Evolutionary conservation across 2,329 filamentous ascomycete genomes (phyloP), one percentile per base, ranked within the genome.

Genomic region (Clonostachys sp.): DNA sequence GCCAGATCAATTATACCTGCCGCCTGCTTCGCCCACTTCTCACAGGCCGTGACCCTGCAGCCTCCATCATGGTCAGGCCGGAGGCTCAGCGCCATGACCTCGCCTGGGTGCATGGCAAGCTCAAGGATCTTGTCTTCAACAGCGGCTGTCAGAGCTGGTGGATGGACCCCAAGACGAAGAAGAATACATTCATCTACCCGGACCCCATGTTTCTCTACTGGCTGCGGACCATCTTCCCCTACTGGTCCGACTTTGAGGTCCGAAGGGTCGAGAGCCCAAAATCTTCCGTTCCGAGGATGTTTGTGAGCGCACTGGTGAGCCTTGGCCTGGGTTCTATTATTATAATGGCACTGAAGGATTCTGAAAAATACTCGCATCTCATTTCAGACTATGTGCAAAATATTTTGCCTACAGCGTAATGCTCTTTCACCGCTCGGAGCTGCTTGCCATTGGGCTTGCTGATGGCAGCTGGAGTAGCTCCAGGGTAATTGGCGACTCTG

Each of bases 111-210:
- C 71, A 78, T 44, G 42, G 53, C 1, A 64, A 66, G 45, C 66
- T 69, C 0, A 69, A 62, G 42, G 61, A 61, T 35, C 55, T 77
- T 1, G 75, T 79, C 1, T 80, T 72, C 72, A 58, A 65, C 0
- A 68, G 66, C 2, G 75, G 75, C 1, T 80, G 76, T 51, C 71
- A 67, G 2, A 72, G 67, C n/a, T 80, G 75, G 76, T 74, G 68
- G 5, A 62, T 80, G 3, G 71, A 79, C 48, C 58, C 62, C 0
- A 65, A 64, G 42, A 74, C 73, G 0, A 67, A 68, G 0, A 61
- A 69, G 42, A 80, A 79, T 49, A 74, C 71, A 0, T 72, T 72
- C 54, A 74, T 78, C 65, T 79, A 75, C 51, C 75, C 74, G 0
- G 71, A 76, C 43, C 77, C 69, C 64, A 73, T 77, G 55, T 76